These are phyloP conservation scores for Dalechampia spathulata DNA, from an alignment of 441 rosid species.

Conservation along the genomic window DNA sequence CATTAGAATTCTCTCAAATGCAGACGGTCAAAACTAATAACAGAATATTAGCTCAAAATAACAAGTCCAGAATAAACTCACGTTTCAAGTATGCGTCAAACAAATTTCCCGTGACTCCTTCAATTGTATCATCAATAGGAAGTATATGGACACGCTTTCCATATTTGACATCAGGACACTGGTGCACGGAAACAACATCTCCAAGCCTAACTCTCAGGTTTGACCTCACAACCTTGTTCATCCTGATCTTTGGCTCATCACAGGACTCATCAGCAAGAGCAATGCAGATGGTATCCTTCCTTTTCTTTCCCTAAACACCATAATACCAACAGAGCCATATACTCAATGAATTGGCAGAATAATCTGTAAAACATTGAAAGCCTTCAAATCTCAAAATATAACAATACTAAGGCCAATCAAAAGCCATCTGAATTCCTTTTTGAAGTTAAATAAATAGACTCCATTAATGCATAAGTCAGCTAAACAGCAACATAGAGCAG, in stretches of 20 bases:
- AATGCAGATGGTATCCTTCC: constrained; percentile 78
- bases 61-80: not conserved
- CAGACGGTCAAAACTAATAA: too few species aligned
- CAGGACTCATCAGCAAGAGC: constrained; percentile 79
- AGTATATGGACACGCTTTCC: constrained; percentile 84
- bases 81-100: constrained; percentile 61
- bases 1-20: too few species aligned
- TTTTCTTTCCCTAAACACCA: constrained; percentile 56
- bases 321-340: too few species aligned
- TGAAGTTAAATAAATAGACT: too few species aligned
- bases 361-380: not conserved
- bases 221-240: constrained; percentile 72
- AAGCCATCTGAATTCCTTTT: not conserved
- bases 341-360: not conserved
- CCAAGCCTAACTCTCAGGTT: constrained; percentile 76
- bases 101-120: constrained; percentile 89
- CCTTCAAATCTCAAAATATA: too few species aligned
- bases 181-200: constrained; percentile 79
- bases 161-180: constrained; percentile 78
- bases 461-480: too few species aligned
- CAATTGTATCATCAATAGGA: constrained; percentile 85
- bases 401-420: not conserved
- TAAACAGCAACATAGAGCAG: too few species aligned
- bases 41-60: too few species aligned
- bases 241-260: constrained; percentile 64